These are phyloP conservation scores for Monilinia fructigena DNA, from an alignment of 2,329 filamentous ascomycete species.

Conservation along the genomic window DNA sequence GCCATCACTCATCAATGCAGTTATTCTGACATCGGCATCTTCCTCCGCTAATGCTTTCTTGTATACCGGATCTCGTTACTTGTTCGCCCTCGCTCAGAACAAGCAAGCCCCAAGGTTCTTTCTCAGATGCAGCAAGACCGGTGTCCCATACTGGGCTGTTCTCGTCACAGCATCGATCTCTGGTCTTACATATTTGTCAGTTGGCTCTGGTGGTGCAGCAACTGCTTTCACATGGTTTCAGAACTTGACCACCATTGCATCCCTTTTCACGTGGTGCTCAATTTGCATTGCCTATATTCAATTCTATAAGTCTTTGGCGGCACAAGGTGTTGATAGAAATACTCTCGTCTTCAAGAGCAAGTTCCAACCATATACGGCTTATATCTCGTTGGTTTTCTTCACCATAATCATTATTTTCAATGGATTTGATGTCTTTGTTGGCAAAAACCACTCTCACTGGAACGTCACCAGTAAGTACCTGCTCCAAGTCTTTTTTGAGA, in stretches of 20 bases:
- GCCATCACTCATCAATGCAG: conserved; percentile 70
- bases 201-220: conserved; percentile 52
- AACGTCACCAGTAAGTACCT: conserved; percentile 51
- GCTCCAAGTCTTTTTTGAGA: not conserved
- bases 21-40: conserved; percentile 64
- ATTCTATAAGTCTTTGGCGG: conserved; percentile 67
- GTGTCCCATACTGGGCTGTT: conserved; percentile 72
- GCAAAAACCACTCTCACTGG: conserved; percentile 56
- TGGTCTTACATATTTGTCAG: conserved; percentile 69
- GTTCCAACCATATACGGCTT: conserved; percentile 71
- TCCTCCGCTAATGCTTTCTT: conserved; percentile 39
- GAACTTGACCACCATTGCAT: conserved; percentile 66
- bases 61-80: conserved; percentile 37
- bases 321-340: conserved; percentile 66
- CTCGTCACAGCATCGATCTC: conserved; percentile 63
- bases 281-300: conserved; percentile 70
- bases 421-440: conserved; percentile 74
- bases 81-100: conserved; percentile 55
- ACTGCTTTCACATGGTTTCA: conserved; percentile 46
- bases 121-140: conserved; percentile 58
- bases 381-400: conserved; percentile 59
- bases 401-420: conserved; percentile 72
- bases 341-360: conserved; percentile 68
- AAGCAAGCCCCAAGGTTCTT: conserved; percentile 63
- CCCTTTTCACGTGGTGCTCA: conserved; percentile 70